phyloP scores from a whole-genome alignment of 768 basidiomycete species.

The Gyrodon lividus region DNA sequence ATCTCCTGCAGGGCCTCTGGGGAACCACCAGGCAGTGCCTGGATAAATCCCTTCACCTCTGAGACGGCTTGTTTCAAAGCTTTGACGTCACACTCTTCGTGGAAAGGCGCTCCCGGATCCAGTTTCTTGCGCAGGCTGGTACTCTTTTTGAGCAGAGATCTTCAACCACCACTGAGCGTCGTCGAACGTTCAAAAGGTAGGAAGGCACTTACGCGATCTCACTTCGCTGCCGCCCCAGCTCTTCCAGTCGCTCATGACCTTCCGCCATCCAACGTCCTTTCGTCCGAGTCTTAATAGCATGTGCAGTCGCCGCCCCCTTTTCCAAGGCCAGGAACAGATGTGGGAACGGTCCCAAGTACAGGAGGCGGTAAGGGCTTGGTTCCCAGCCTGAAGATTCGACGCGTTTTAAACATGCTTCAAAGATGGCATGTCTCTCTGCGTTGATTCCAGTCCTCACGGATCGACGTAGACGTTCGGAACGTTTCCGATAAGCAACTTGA shows the following conservation, averaged over 20 bases:
- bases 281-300: slow-evolving; percentile 29
- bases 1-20: too few species aligned
- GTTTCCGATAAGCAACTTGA: slow-evolving; percentile 9
- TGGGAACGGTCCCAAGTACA: slow-evolving; percentile 40
- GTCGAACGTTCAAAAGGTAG: neutral
- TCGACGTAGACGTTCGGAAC: slow-evolving; percentile 1
- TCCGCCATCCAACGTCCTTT: slow-evolving; percentile 28
- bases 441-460: slow-evolving; percentile 15
- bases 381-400: slow-evolving; percentile 30
- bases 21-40: slow-evolving; percentile 16
- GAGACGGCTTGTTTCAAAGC: slow-evolving; percentile 28
- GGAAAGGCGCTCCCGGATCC: slow-evolving; percentile 31
- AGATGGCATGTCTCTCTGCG: slow-evolving; percentile 25
- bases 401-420: slow-evolving; percentile 28
- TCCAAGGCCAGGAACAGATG: slow-evolving; percentile 41
- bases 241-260: slow-evolving; percentile 37
- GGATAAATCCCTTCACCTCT: slow-evolving; percentile 30
- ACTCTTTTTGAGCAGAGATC: slow-evolving; percentile 22
- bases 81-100: slow-evolving; percentile 21
- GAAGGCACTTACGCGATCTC: slow-evolving; percentile 32
- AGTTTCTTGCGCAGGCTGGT: slow-evolving; percentile 30
- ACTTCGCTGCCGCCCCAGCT: slow-evolving; percentile 28
- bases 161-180: slow-evolving; percentile 13
- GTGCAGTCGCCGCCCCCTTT: slow-evolving; percentile 21
- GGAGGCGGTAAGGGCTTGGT: slow-evolving; percentile 31